phyloP scores from a whole-genome alignment of 257 asterid species.

The Striga asiatica region DNA sequence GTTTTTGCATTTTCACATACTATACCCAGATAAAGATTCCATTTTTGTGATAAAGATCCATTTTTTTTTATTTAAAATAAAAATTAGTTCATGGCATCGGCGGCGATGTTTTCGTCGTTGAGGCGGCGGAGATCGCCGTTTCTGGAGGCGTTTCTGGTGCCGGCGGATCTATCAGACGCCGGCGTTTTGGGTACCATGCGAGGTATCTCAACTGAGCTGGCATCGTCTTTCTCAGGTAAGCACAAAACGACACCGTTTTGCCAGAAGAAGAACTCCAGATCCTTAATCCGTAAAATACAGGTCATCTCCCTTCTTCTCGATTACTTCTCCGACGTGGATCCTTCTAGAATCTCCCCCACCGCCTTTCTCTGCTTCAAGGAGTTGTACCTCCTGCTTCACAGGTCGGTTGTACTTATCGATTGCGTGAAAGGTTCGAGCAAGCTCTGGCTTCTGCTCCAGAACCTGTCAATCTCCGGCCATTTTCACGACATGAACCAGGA shows the following conservation, averaged over 20 bases:
- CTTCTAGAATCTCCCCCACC: constrained; percentile 26
- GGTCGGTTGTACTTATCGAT: constrained; percentile 75
- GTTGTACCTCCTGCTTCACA: constrained; percentile 79
- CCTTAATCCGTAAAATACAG: constrained; percentile 60
- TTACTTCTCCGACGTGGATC: constrained; percentile 37
- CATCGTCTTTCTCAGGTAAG: constrained; percentile 32
- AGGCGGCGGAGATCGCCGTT: constrained; percentile 82
- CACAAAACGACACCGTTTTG: constrained; percentile 28
- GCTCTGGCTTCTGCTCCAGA: constrained; percentile 76
- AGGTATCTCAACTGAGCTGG: constrained; percentile 40
- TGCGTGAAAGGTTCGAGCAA: constrained; percentile 58
- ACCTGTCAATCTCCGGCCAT: constrained; percentile 57
- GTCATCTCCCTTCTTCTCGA: constrained; percentile 51
- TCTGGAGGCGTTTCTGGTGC: constrained; percentile 69
- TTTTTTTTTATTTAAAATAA: constrained; percentile 4
- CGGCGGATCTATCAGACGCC: constrained; percentile 55
- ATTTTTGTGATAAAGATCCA: neutral
- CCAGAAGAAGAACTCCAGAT: constrained; percentile 48
- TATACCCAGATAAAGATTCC: too few species aligned
- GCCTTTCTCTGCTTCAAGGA: constrained; percentile 75
- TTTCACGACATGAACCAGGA: constrained; percentile 80
- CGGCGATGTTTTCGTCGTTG: constrained; percentile 76
- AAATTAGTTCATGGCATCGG: constrained; percentile 50
- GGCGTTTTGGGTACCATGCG: constrained; percentile 48
- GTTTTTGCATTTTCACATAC: neutral